Evolutionary conservation across 176 grass and related monocot genomes (phyloP).

Genomic region (Metroxylon sagu): DNA sequence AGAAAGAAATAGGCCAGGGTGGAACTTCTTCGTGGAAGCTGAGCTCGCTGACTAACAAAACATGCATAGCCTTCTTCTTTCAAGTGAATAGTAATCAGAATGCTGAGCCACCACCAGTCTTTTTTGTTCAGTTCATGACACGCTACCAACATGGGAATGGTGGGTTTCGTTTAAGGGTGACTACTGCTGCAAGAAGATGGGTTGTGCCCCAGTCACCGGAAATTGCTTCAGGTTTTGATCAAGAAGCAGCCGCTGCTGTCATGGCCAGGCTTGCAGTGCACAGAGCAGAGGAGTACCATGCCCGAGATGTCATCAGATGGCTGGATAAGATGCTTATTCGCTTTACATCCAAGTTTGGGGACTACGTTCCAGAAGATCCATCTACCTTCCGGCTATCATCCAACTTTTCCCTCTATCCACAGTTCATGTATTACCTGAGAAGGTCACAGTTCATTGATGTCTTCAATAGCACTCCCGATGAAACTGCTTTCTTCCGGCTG

Average conservation of each 20-base stretch:
- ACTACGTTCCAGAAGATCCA: conserved; percentile 89
- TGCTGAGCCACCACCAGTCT: conserved; percentile 67
- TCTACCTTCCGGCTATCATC: conserved; percentile 83
- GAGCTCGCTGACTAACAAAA: conserved; percentile 68
- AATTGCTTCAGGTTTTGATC: conserved; percentile 79
- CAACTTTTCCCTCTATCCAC: conserved; percentile 88
- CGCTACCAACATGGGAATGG: conserved; percentile 73
- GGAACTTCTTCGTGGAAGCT: conserved; percentile 83
- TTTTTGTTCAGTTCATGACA: conserved; percentile 99
- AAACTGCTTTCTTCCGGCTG: conserved; percentile 91
- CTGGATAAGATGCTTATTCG: conserved; percentile 99
- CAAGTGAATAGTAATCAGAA: conserved; percentile 50
- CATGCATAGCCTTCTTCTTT: conserved; percentile 85
- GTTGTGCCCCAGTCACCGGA: conserved; percentile 63
- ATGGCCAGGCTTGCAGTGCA: conserved; percentile 83
- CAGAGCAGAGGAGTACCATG: conserved; percentile 77
- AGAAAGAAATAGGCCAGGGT: conserved; percentile 84
- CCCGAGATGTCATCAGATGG: conserved; percentile 88
- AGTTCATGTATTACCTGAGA: conserved; percentile 92
- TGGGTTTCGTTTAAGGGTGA: conserved; percentile 68
- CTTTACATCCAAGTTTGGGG: conserved; percentile 94
- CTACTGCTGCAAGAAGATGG: conserved; percentile 93
- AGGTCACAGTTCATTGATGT: conserved; percentile 99
- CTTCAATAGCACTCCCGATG: conserved; percentile 89
- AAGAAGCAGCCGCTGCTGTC: conserved; percentile 86